phyloP scores from a whole-genome alignment of 2,329 filamentous ascomycete genomes.

The Alternaria ventricosa region DNA sequence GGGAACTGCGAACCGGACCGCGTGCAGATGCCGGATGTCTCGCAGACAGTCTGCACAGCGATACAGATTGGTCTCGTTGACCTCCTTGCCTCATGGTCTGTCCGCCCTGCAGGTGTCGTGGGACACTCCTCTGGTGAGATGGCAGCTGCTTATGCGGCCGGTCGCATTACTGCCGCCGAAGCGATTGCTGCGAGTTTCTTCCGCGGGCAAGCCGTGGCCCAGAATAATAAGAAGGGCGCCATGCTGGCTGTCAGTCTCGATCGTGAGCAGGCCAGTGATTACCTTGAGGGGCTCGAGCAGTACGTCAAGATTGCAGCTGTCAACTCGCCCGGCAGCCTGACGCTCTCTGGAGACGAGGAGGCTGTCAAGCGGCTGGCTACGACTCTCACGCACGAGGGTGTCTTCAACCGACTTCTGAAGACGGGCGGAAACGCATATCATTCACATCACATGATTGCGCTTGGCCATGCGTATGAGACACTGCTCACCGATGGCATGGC shows the following conservation, averaged over 20 bases:
- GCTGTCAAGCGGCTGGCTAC: slow-evolving; percentile 50
- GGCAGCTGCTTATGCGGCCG: slow-evolving; percentile 29
- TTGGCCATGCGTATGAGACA: slow-evolving; percentile 20
- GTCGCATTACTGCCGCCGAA: slow-evolving; percentile 20
- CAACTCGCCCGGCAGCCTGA: slow-evolving; percentile 33
- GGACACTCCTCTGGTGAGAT: slow-evolving; percentile 40
- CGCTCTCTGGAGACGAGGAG: slow-evolving; percentile 25
- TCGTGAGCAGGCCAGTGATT: not conserved
- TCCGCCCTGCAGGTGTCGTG: slow-evolving; percentile 6
- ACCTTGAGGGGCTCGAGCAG: slow-evolving; percentile 5
- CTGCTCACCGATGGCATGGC: not conserved
- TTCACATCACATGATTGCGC: slow-evolving; percentile 29
- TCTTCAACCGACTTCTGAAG: slow-evolving; percentile 18
- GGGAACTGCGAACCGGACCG: not conserved
- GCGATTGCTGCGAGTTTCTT: slow-evolving; percentile 29
- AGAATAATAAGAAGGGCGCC: slow-evolving; percentile 15
- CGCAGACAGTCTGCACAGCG: slow-evolving; percentile 31
- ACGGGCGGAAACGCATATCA: slow-evolving; percentile 37
- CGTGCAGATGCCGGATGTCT: slow-evolving; percentile 10
- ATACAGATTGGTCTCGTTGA: slow-evolving; percentile 33
- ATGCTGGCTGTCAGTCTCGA: slow-evolving; percentile 35
- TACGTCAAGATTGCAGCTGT: slow-evolving; percentile 22
- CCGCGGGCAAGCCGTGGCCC: slow-evolving; percentile 17
- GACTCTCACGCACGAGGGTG: not conserved
- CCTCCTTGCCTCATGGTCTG: slow-evolving; percentile 19